Conservation (phyloP, 2,329 filamentous ascomycete genomes). For the Fusarium sp. region DNA sequence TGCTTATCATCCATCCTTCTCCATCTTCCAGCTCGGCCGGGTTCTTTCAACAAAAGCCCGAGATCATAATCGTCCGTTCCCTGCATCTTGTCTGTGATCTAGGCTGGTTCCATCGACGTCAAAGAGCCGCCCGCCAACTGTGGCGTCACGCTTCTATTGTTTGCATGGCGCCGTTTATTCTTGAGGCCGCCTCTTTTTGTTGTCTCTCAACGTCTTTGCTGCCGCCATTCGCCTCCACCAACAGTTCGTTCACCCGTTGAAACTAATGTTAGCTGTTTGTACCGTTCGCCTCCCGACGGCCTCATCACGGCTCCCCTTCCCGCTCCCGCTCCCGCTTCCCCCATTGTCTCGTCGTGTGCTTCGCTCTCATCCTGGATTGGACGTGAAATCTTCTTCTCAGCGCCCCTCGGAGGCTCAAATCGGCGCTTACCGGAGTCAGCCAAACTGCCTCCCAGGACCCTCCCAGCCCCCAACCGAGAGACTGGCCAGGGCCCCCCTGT, state of each 20-base stretch:
- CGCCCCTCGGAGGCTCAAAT: slow-evolving; percentile 38
- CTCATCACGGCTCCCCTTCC: slow-evolving; percentile 23
- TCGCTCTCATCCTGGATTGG: slow-evolving; percentile 19
- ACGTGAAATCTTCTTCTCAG: slow-evolving; percentile 11
- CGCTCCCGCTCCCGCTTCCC: slow-evolving; percentile 25
- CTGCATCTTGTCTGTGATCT: slow-evolving; percentile 11
- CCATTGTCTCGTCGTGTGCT: background rate
- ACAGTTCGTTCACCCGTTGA: background rate
- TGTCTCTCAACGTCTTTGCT: slow-evolving; percentile 7
- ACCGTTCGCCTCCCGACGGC: slow-evolving; percentile 36
- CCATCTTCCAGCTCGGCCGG: slow-evolving; percentile 30
- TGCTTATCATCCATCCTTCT: slow-evolving; percentile 3
- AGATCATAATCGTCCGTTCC: slow-evolving; percentile 13
- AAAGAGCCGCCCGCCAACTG: slow-evolving; percentile 1
- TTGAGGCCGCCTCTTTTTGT: slow-evolving; percentile 25
- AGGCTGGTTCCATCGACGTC: slow-evolving; percentile 3
- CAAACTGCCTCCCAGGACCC: slow-evolving; percentile 20
- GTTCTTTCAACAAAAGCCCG: slow-evolving; percentile 19
- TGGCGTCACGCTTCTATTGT: slow-evolving; percentile 35
- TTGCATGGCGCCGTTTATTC: slow-evolving; percentile 34
- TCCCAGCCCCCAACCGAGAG: slow-evolving; percentile 15
- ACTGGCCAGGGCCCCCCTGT: slow-evolving; percentile 29
- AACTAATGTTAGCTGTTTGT: background rate
- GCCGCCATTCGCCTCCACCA: background rate
- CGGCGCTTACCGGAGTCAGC: slow-evolving; percentile 39